These are phyloP conservation scores for Suillus spraguei DNA, from an alignment of 768 basidiomycete species.

Conservation along the genomic window DNA sequence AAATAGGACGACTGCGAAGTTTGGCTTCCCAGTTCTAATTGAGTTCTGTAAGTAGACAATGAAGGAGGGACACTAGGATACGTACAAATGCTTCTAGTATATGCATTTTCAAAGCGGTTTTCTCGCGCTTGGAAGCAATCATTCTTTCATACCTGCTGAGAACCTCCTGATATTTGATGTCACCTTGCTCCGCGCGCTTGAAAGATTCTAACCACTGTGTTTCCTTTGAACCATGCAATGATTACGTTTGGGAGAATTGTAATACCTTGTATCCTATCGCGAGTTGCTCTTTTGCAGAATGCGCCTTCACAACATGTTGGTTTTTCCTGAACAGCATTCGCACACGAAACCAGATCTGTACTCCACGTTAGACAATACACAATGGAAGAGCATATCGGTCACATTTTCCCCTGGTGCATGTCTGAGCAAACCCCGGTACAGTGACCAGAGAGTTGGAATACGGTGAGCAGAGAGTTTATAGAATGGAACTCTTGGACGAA, in stretches of 20 bases:
- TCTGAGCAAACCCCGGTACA: slow-evolving; percentile 72
- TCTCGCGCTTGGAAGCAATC: slow-evolving; percentile 52
- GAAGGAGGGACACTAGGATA: slow-evolving; percentile 3
- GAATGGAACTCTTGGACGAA: slow-evolving; percentile 65
- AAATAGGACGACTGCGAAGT: slow-evolving; percentile 60
- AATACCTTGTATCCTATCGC: slow-evolving; percentile 59
- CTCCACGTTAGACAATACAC: slow-evolving; percentile 10
- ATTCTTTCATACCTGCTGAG: slow-evolving; percentile 61
- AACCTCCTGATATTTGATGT: slow-evolving; percentile 45
- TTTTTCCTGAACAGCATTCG: slow-evolving; percentile 54
- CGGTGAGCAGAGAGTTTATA: slow-evolving; percentile 72
- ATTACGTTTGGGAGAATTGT: slow-evolving; percentile 9
- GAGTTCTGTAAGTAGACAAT: slow-evolving; percentile 1
- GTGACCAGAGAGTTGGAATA: slow-evolving; percentile 72
- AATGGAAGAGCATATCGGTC: not conserved
- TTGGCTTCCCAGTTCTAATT: slow-evolving; percentile 56
- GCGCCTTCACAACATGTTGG: slow-evolving; percentile 54
- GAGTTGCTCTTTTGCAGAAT: slow-evolving; percentile 48
- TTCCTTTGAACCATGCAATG: not conserved
- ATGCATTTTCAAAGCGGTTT: slow-evolving; percentile 48
- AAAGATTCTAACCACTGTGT: slow-evolving; percentile 65
- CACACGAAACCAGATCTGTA: slow-evolving; percentile 62
- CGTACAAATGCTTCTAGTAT: slow-evolving; percentile 56
- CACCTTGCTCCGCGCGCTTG: slow-evolving; percentile 52
- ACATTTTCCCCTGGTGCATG: slow-evolving; percentile 59